Base-by-base conservation (phyloP, 1,139 yeast species). In the Suhomyces anneliseae region DNA sequence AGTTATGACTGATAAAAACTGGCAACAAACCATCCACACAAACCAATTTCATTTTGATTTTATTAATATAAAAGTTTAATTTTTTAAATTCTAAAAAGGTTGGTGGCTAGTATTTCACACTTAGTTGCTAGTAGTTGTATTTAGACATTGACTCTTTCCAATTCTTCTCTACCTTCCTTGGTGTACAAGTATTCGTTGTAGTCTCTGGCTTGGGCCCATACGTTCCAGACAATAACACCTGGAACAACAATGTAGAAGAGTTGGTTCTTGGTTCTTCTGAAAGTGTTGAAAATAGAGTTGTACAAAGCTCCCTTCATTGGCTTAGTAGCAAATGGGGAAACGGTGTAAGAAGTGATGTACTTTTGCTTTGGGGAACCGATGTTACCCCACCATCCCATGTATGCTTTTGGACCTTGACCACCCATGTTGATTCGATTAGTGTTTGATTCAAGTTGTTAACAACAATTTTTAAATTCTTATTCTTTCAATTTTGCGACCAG, bases 311-410 rank as follows among this genome's bases (percentile, higher is more conserved):
- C 97, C 70, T 87, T 86, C 68, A 93, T 79, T 50, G 98, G 97
- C 70, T 83, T 85, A 72, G 95, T 95, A 51, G 97, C 97, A 61
- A 79, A 88, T 54, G 97, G 96, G 54, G 99, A 87, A 53, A 93
- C 92, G 49, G 96, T 78, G 79, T 93, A 95, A 47, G 84, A 79
- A 52, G 90, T 84, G 59, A 88, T 77, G 70, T 88, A 85, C 74
- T 89, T 90, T 78, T 92, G 98, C 66, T 81, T 81, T 66, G 95
- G 95, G 70, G 89, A 79, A 54, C 95, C 90, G 61, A 83, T 70
- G 75, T 77, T 69, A 66, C 97, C 97, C 98, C 98, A 90, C 97
- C 97, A 90, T 64, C 98, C 98, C 92, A 88, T 84, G 67, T 87
- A 90, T 64, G 92, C 68, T 64, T 82, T 83, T 66, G 87, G 85